Base-by-base conservation (phyloP, 495 filamentous ascomycete genomes). In the Talaromyces wortmannii region DNA sequence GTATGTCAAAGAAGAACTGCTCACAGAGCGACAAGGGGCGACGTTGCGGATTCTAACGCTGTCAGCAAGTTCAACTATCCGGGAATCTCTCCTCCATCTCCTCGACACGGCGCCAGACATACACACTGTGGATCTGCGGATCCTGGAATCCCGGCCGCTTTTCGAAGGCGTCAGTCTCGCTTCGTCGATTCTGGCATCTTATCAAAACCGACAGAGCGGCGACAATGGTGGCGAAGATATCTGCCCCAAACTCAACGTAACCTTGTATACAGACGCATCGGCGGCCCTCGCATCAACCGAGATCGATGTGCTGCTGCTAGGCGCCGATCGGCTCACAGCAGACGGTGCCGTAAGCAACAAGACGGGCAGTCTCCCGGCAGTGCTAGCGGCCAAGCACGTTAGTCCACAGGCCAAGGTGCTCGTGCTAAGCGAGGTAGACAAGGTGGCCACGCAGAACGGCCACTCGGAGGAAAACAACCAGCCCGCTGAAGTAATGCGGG, bases 71-170 rank as follows among this genome's bases (percentile, higher is more conserved):
- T 86, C 84, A 7, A 86, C 83, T 0, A 84, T 87, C 54, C 63
- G 69, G 17, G 69, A 76, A 36, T 65, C 64, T 29, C 67, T 77
- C 17, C 30, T 72, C 0, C 64, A 70, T 18, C 64, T 66, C 8
- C 66, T 63, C 30, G 12, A 33, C 16, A 59, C 52, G 0, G 53
- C 62, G 3, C 45, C 67, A 3, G 59, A 65, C 0, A 55, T 71
- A 4, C 30, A 57, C 0, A 66, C 61, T 7, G 62, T 88, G 29
- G 78, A 84, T 45, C 58, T 88, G 16, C 78, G 71, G 4, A 65
- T 89, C 17, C 71, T 89, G 2, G 86, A 89, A 55, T 87, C 86
- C 6, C 74, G 85, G 4, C 86, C 85, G 0, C 70, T 83, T 6
- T 86, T 70, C 57, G 86, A 89, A 67, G 86, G 86, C 10, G 79